These are phyloP conservation scores for Phaffomyces antillensis DNA, from an alignment of 805 yeast species.

Conservation along the genomic window DNA sequence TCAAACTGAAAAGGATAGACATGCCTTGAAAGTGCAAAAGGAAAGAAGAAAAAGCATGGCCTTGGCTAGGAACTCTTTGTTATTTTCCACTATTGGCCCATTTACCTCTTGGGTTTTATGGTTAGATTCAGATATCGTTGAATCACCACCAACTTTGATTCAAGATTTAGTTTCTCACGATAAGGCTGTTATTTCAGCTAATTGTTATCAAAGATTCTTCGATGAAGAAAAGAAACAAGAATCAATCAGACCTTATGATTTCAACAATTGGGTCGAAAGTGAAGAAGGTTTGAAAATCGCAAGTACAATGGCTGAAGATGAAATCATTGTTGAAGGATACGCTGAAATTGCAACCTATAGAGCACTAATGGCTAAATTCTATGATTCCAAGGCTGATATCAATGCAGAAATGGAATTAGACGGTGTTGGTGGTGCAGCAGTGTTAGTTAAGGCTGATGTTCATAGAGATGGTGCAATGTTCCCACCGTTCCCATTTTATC, in stretches of 20 bases:
- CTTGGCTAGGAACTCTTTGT: constrained; percentile 82
- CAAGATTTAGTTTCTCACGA: constrained; percentile 84
- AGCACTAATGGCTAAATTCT: constrained; percentile 87
- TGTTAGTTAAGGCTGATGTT: constrained; percentile 93
- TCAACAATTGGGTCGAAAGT: constrained; percentile 89
- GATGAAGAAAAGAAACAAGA: constrained; percentile 51
- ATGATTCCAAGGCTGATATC: constrained; percentile 55
- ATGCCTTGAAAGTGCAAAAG: constrained; percentile 79
- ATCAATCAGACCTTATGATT: constrained; percentile 83
- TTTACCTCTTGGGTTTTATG: constrained; percentile 92
- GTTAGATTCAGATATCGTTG: constrained; percentile 93
- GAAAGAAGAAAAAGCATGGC: constrained; percentile 90
- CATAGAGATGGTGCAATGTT: constrained; percentile 99
- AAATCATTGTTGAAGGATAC: constrained; percentile 92
- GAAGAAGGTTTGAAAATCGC: constrained; percentile 80
- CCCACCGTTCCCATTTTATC: constrained; percentile 97
- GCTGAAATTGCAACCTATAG: constrained; percentile 90
- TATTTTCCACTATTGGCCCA: constrained; percentile 84
- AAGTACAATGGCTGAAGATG: constrained; percentile 67
- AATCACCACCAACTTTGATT: constrained; percentile 73
- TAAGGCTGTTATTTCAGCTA: constrained; percentile 85
- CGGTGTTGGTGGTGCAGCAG: constrained; percentile 98
- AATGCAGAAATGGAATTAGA: constrained; percentile 76
- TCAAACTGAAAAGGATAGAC: constrained; percentile 83
- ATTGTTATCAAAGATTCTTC: constrained; percentile 79